phyloP scores from a whole-genome alignment of 345 rosid species.

The Eucalyptus cloeziana region DNA sequence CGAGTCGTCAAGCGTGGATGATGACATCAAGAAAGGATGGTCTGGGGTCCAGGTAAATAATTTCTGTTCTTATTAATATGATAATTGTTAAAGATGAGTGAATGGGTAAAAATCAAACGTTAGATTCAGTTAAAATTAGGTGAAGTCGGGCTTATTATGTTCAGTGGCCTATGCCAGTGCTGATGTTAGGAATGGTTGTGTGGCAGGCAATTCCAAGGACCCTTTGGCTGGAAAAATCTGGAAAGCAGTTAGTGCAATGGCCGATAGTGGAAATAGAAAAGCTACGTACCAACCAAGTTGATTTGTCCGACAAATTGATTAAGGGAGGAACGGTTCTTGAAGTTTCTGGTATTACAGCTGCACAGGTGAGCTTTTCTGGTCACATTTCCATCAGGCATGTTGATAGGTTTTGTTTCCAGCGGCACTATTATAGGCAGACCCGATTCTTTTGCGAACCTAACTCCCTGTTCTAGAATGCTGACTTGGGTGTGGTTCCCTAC shows the following conservation, averaged over 20 bases:
- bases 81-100: neutral
- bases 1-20: conserved; percentile 15
- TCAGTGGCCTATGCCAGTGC: neutral
- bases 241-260: conserved; percentile 65
- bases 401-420: neutral
- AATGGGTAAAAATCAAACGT: neutral
- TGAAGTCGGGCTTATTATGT: neutral
- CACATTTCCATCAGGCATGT: neutral
- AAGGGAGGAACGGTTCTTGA: conserved; percentile 26
- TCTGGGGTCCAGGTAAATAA: conserved; percentile 42
- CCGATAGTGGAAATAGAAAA: conserved; percentile 52
- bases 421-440: neutral
- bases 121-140: neutral
- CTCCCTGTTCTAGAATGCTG: neutral
- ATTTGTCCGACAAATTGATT: conserved; percentile 10
- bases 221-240: conserved; percentile 37
- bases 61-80: neutral
- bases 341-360: conserved; percentile 49
- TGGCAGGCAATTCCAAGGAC: conserved; percentile 55
- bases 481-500: neutral
- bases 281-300: conserved; percentile 23
- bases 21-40: conserved; percentile 39
- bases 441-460: neutral
- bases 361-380: conserved; percentile 22
- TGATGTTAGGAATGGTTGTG: neutral